These are phyloP conservation scores for Karstenula rhodostoma DNA, from an alignment of 2,329 filamentous ascomycete species.

Conservation along the genomic window DNA sequence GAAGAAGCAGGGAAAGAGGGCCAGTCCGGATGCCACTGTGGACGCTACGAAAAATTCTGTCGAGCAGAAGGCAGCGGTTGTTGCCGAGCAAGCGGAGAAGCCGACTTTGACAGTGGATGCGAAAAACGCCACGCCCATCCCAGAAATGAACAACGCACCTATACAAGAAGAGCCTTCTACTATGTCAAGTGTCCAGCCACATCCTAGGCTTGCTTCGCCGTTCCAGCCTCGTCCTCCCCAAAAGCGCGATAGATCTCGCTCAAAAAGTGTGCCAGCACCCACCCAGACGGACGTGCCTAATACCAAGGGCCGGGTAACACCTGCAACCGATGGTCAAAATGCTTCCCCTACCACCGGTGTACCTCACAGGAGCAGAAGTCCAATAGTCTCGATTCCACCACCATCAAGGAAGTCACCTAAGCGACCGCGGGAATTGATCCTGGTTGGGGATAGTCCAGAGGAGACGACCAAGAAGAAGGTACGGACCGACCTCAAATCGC, in stretches of 20 bases:
- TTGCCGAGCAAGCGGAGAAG: background rate
- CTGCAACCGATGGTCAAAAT: background rate
- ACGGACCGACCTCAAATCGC: background rate
- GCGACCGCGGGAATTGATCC: background rate
- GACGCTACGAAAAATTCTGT: background rate
- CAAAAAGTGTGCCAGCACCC: background rate
- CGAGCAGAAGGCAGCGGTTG: background rate
- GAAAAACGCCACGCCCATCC: background rate
- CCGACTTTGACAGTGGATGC: background rate
- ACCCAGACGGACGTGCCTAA: background rate
- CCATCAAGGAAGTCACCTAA: background rate
- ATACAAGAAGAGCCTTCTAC: background rate
- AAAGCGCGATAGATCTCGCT: background rate
- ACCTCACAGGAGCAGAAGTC: background rate
- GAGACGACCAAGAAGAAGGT: background rate
- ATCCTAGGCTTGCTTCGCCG: slow-evolving; percentile 22
- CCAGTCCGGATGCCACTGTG: slow-evolving; percentile 13
- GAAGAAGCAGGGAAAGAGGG: slow-evolving; percentile 23
- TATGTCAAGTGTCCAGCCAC: background rate
- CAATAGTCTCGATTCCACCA: slow-evolving; percentile 1
- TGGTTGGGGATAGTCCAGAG: background rate
- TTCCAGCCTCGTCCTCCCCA: slow-evolving; percentile 11
- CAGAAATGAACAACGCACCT: background rate
- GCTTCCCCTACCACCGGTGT: background rate
- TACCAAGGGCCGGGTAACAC: background rate